phyloP scores from a whole-genome alignment of 75 land plant species.

The Larix kaempferi region DNA sequence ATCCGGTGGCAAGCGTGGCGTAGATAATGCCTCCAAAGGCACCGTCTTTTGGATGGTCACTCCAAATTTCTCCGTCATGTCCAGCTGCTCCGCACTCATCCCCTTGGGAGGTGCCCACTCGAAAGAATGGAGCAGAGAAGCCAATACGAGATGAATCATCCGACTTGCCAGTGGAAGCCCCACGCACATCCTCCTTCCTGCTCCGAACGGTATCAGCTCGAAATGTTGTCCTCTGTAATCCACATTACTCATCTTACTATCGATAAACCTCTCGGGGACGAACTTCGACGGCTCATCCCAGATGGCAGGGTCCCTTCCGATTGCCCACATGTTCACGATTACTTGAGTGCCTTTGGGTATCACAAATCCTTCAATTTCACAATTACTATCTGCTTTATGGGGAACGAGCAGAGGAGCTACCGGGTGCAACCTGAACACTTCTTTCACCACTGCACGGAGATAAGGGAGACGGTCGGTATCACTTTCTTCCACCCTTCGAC shows the following conservation, averaged over 20 bases:
- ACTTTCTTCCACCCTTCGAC: constrained; percentile 34
- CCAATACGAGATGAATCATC: constrained; percentile 24
- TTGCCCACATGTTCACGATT: constrained; percentile 70
- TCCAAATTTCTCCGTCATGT: too few species aligned
- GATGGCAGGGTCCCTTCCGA: constrained; percentile 46
- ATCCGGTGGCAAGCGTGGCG: too few species aligned
- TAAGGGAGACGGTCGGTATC: constrained; percentile 35
- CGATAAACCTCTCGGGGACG: constrained; percentile 62
- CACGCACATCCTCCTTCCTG: constrained; percentile 53
- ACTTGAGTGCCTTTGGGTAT: constrained; percentile 56
- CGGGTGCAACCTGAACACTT: constrained; percentile 45
- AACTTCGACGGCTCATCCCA: constrained; percentile 65
- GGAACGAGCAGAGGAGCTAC: constrained; percentile 59
- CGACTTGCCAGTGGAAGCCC: constrained; percentile 38
- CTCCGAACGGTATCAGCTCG: constrained; percentile 49
- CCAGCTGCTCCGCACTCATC: too few species aligned
- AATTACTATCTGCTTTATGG: constrained; percentile 42
- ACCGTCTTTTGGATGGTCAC: too few species aligned
- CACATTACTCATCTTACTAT: constrained; percentile 16
- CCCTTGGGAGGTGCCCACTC: constrained; percentile 20
- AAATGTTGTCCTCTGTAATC: constrained; percentile 53
- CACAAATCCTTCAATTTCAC: constrained; percentile 41
- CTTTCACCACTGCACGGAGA: constrained; percentile 40
- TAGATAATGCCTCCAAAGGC: too few species aligned
- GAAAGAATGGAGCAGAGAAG: constrained; percentile 45